phyloP scores from a whole-genome alignment of 345 rosid species.

The Kernera saxatilis region DNA sequence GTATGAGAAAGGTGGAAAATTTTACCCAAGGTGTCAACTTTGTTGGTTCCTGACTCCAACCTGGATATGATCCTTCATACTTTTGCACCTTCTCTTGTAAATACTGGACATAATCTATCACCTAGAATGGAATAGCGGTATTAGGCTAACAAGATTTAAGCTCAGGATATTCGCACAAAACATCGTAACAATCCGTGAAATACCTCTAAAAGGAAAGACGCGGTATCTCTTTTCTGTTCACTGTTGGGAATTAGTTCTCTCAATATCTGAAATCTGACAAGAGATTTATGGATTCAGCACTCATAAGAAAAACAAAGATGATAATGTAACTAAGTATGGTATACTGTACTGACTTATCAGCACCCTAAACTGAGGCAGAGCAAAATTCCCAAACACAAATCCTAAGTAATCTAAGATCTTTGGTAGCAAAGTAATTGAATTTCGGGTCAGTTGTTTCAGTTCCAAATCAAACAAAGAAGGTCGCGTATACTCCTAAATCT shows the following conservation, averaged over 20 bases:
- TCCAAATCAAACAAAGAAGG: neutral
- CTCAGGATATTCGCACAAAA: neutral
- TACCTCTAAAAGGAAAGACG: slow-evolving; percentile 95
- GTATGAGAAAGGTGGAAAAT: neutral
- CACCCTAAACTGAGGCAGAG: neutral
- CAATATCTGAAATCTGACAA: slow-evolving; percentile 84
- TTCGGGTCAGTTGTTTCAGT: neutral
- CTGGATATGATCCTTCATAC: slow-evolving; percentile 74
- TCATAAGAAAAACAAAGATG: neutral
- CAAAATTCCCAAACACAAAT: neutral
- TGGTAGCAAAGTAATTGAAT: neutral
- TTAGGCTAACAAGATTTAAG: slow-evolving; percentile 4
- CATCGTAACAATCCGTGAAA: neutral
- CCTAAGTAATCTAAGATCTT: neutral
- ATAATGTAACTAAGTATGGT: neutral
- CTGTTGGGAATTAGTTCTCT: slow-evolving; percentile 86
- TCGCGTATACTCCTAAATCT: neutral
- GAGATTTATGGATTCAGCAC: neutral
- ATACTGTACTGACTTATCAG: neutral
- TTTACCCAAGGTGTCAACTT: slow-evolving; percentile 90
- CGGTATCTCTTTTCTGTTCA: slow-evolving; percentile 91
- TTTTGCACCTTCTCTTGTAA: slow-evolving; percentile 80
- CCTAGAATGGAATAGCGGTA: slow-evolving; percentile 38
- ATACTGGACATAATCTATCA: slow-evolving; percentile 79
- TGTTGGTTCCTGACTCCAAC: slow-evolving; percentile 78